Percentiles rank a stretch among this genome's conserved stretches.
Conservation (phyloP, 2,329 filamentous ascomycete species). For the Aspergillus sp. region DNA sequence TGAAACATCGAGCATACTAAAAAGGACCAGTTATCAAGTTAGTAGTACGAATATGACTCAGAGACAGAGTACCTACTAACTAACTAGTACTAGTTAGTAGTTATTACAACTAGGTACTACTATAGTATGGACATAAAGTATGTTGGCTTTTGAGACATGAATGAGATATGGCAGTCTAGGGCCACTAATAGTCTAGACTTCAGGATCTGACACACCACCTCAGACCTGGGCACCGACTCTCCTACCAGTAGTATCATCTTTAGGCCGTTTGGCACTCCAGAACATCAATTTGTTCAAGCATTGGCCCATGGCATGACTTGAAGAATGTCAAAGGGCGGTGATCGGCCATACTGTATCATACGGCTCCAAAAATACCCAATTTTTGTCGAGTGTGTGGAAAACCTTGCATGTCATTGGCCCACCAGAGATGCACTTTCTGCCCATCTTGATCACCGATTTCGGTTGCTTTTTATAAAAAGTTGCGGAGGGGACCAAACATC, state of each 20-base stretch:
- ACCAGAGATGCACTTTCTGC: slow-evolving; percentile 17
- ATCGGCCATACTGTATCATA: slow-evolving; percentile 10
- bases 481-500: not conserved
- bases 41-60: too few relatives aligned
- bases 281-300: not conserved
- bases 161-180: too few relatives aligned
- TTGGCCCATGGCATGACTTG: slow-evolving; percentile 2
- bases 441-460: slow-evolving; percentile 20
- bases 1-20: too few relatives aligned
- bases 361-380: slow-evolving; percentile 1
- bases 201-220: too few relatives aligned
- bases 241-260: too few relatives aligned
- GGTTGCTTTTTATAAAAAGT: slow-evolving; percentile 9
- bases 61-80: too few relatives aligned
- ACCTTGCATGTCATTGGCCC: slow-evolving; percentile 20
- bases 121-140: too few relatives aligned
- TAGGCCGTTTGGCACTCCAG: not conserved
- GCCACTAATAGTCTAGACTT: too few relatives aligned
- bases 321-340: slow-evolving; percentile 5
- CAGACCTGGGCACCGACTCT: not conserved
- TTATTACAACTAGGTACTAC: too few relatives aligned
- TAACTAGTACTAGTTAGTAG: too few relatives aligned
- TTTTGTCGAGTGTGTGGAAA: slow-evolving; percentile 13
- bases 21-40: too few relatives aligned
- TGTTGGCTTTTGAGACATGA: too few relatives aligned